These are phyloP conservation scores for Sclerotinia borealis DNA, from an alignment of 2,329 filamentous ascomycete genomes.

Conservation along the genomic window DNA sequence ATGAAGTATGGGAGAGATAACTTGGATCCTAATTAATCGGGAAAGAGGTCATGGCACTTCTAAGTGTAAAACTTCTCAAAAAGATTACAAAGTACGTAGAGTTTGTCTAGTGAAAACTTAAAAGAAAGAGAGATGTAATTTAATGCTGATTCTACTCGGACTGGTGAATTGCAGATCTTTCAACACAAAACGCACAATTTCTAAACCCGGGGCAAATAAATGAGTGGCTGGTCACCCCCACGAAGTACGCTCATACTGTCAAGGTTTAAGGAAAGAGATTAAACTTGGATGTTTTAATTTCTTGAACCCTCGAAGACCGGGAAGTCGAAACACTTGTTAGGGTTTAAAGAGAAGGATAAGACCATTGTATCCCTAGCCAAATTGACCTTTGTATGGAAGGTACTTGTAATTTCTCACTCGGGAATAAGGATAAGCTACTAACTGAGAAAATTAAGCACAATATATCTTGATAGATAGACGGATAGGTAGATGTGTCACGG, in stretches of 20 bases:
- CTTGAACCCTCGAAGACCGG: neutral
- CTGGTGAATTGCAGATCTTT: neutral
- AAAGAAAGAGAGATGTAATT: neutral
- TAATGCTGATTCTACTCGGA: neutral
- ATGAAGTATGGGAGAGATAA: neutral
- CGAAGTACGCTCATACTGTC: neutral
- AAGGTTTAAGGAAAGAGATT: neutral
- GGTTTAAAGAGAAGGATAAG: no score
- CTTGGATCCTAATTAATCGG: neutral
- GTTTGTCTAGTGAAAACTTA: neutral
- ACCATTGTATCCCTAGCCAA: neutral
- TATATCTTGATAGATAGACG: no score
- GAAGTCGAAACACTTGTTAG: neutral
- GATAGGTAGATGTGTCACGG: no score
- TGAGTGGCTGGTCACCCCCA: neutral
- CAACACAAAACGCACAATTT: neutral
- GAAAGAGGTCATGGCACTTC: no score
- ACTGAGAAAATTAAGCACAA: neutral
- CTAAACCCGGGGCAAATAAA: neutral
- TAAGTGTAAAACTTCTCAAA: neutral
- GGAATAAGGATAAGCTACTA: neutral
- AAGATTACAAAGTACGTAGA: neutral
- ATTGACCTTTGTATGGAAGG: neutral
- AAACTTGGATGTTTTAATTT: neutral
- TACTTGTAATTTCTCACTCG: no score